A percentile compares a stretch with the other conserved stretches of the same genome.
phyloP scores from a whole-genome alignment of 768 basidiomycete genomes.

The Lanmaoa rubissima region DNA sequence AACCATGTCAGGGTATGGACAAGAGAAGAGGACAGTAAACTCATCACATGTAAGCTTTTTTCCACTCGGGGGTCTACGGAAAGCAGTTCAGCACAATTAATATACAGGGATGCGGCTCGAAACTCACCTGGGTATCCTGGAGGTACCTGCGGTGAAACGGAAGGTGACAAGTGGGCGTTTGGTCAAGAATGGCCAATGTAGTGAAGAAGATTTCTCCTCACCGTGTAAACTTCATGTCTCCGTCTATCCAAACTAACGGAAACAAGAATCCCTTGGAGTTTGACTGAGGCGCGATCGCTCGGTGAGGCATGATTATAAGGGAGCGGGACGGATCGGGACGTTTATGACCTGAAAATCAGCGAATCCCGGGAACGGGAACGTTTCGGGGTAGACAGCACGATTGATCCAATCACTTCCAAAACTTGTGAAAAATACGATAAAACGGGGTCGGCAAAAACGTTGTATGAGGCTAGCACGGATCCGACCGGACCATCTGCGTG shows the following conservation, averaged over 20 bases:
- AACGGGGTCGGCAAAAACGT: not conserved
- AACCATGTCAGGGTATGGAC: not conserved
- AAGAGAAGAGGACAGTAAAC: not conserved
- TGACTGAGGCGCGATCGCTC: not conserved
- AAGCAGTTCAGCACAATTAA: not conserved
- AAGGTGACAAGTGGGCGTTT: not conserved
- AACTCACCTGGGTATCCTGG: constrained; percentile 61
- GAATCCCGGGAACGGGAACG: not conserved
- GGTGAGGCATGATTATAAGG: not conserved
- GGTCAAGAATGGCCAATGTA: not conserved
- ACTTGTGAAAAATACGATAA: constrained; percentile 4
- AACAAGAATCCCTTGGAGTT: not conserved
- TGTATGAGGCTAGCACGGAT: not conserved
- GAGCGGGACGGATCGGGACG: constrained; percentile 15
- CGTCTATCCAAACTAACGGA: not conserved
- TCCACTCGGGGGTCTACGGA: constrained; percentile 63
- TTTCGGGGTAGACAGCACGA: not conserved
- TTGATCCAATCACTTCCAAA: constrained; percentile 14
- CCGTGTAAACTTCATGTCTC: constrained; percentile 60
- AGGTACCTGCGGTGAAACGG: constrained; percentile 49
- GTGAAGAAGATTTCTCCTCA: constrained; percentile 26
- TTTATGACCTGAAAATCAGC: constrained; percentile 1
- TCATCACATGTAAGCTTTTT: constrained; percentile 33
- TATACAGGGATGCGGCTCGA: not conserved
- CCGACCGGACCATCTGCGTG: not conserved